Evolutionary conservation across 257 asterid genomes (phyloP).

Genomic region (Haberlea rhodopensis): DNA sequence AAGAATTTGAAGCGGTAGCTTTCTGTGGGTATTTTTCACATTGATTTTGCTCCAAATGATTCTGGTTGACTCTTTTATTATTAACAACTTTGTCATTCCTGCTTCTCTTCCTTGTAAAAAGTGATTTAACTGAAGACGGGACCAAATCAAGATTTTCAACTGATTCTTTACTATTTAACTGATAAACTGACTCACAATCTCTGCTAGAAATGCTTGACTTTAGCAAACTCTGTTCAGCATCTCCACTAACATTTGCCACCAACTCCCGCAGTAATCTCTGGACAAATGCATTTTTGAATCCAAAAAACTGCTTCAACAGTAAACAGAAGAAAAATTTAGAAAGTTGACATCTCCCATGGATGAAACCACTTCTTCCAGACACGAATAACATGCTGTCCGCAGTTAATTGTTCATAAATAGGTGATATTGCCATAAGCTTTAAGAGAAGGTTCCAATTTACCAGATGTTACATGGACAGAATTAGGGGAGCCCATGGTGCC

Average conservation of each 20-base stretch:
- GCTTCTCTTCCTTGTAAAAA: constrained; percentile 59
- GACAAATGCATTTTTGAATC: constrained; percentile 80
- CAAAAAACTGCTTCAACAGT: constrained; percentile 65
- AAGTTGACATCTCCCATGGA: not conserved
- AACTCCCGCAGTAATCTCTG: constrained; percentile 83
- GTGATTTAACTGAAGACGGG: constrained; percentile 35
- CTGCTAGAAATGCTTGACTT: constrained; percentile 34
- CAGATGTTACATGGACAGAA: too few species aligned
- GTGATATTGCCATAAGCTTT: too few species aligned
- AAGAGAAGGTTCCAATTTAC: too few species aligned
- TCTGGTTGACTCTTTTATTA: constrained; percentile 26
- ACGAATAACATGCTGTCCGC: too few species aligned
- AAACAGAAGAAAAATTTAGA: constrained; percentile 17
- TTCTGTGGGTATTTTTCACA: constrained; percentile 27
- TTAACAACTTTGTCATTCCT: constrained; percentile 37
- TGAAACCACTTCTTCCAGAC: too few species aligned
- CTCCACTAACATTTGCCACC: constrained; percentile 65
- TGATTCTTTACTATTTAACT: constrained; percentile 32
- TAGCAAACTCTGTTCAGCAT: constrained; percentile 42
- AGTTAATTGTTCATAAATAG: too few species aligned
- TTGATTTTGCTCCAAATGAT: constrained; percentile 29
- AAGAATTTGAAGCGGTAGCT: constrained; percentile 31
- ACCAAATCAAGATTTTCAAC: constrained; percentile 38
- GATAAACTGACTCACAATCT: constrained; percentile 36
- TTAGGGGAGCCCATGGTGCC: too few species aligned